Evolutionary conservation across 2,329 filamentous ascomycete species (phyloP).

Genomic region (Monosporascus sp.): DNA sequence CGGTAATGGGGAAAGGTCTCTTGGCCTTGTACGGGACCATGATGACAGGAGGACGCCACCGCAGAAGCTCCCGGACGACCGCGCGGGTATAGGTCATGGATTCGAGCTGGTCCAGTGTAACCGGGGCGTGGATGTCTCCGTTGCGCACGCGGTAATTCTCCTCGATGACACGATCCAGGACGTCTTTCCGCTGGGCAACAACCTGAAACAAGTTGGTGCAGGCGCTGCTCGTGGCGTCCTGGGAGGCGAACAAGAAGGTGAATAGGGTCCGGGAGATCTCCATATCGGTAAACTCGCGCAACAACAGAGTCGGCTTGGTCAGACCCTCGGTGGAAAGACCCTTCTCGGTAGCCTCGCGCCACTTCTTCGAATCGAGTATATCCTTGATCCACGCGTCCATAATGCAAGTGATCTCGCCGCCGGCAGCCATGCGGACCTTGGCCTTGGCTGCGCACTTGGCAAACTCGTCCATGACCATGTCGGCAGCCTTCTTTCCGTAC

Average conservation of each 20-base stretch:
- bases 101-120: constrained; percentile 84
- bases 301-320: constrained; percentile 76
- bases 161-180: constrained; percentile 83
- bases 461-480: constrained; percentile 88
- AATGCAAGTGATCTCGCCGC: constrained; percentile 83
- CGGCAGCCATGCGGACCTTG: constrained; percentile 85
- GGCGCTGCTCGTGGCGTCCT: constrained; percentile 93
- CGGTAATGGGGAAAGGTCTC: constrained; percentile 89
- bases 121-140: constrained; percentile 64
- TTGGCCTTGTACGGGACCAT: constrained; percentile 96
- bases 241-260: constrained; percentile 94
- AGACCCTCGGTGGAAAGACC: constrained; percentile 63
- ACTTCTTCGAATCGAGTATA: constrained; percentile 80
- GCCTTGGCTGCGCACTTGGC: constrained; percentile 87
- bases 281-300: constrained; percentile 83
- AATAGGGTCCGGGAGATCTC: constrained; percentile 93
- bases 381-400: constrained; percentile 91
- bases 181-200: constrained; percentile 87
- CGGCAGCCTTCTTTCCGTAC: constrained; percentile 94
- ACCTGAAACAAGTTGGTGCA: constrained; percentile 94
- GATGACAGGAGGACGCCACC: constrained; percentile 91
- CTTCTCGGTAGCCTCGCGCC: constrained; percentile 71
- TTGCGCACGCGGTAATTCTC: constrained; percentile 78
- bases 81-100: constrained; percentile 85
- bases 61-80: constrained; percentile 83